phyloP scores from a whole-genome alignment of 2,329 filamentous ascomycete species.

The Stemphylium lycopersici region DNA sequence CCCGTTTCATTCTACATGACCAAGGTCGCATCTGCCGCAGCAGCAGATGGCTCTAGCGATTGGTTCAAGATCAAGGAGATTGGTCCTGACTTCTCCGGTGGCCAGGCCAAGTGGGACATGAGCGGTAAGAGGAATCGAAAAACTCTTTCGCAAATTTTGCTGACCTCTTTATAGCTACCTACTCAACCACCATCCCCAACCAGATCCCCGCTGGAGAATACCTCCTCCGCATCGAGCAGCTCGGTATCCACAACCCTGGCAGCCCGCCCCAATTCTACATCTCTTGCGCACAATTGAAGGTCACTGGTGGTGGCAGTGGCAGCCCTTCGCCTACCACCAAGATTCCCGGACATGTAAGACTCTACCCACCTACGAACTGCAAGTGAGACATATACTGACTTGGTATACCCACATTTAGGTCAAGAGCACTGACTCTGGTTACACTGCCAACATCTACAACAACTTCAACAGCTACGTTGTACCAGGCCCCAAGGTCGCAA shows the following conservation, averaged over 20 bases:
- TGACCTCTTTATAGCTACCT: constrained; percentile 33
- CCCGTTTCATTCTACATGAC: constrained; percentile 48
- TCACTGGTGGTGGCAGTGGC: constrained; percentile 47
- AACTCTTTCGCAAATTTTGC: neutral
- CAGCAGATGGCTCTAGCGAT: constrained; percentile 46
- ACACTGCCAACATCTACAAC: constrained; percentile 49
- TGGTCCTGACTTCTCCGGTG: constrained; percentile 44
- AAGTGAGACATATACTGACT: neutral
- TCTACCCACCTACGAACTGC: no score
- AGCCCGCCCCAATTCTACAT: constrained; percentile 39
- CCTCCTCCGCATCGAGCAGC: constrained; percentile 57
- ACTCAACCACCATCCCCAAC: constrained; percentile 49
- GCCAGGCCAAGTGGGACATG: constrained; percentile 44
- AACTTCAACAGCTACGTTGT: constrained; percentile 46
- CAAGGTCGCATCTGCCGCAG: constrained; percentile 42
- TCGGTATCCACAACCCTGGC: constrained; percentile 54
- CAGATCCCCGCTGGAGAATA: constrained; percentile 54
- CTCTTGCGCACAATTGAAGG: constrained; percentile 55
- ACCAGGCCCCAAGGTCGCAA: constrained; percentile 46
- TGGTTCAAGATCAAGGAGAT: constrained; percentile 52
- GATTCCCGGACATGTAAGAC: constrained; percentile 36
- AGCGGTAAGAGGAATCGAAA: constrained; percentile 22
- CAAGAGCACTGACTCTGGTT: constrained; percentile 43
- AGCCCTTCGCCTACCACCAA: constrained; percentile 32
- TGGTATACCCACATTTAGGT: constrained; percentile 24